Evolutionary conservation across 2,329 filamentous ascomycete species (phyloP), one percentile per base, ranked within the genome.

Genomic region (Dactylonectria estremocensis): DNA sequence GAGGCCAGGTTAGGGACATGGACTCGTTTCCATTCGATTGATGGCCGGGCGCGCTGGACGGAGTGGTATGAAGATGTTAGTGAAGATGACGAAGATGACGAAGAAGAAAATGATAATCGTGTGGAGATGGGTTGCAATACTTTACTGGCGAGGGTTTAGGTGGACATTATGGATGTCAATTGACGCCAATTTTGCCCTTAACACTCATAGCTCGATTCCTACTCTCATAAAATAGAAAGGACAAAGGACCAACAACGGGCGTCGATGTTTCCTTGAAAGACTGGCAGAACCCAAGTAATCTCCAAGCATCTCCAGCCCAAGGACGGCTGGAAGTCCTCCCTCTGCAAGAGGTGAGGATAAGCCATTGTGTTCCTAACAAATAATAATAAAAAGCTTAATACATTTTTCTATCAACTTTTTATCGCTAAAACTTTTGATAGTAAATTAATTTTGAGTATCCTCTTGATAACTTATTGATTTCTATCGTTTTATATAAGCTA

Each of bases 311-410:
- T 53, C 24, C 24, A 53, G n/a, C 28, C 50, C 3, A 53, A 53
- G 13, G 50, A 53, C 50, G 50, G 50, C 28, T 53, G 50, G 50
- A 53, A 33, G 24, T 33, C 13, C 50, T 53, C 50, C 50, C 11
- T 16, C 40, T 43, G 6, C 8, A 43, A 43, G 40, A 43, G 13
- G 40, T 43, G 40, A 43, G 40, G 14, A 43, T 43, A 43, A 43
- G 40, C 40, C 40, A 37, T n/a, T n/a, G n/a, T n/a, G n/a, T n/a
- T n/a, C n/a, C n/a, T n/a, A n/a, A n/a, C n/a, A n/a, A n/a, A n/a
- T n/a, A n/a, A n/a, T n/a, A n/a, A n/a, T n/a, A n/a, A n/a, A n/a
- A n/a, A n/a, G n/a, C n/a, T n/a, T n/a, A n/a, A n/a, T n/a, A n/a
- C n/a, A n/a, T n/a, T n/a, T n/a, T n/a, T n/a, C n/a, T n/a, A n/a